A percentile compares a stretch with the other conserved stretches of the same genome.
phyloP scores from a whole-genome alignment of 495 filamentous ascomycete genomes.

The Penicillium diatomitis region DNA sequence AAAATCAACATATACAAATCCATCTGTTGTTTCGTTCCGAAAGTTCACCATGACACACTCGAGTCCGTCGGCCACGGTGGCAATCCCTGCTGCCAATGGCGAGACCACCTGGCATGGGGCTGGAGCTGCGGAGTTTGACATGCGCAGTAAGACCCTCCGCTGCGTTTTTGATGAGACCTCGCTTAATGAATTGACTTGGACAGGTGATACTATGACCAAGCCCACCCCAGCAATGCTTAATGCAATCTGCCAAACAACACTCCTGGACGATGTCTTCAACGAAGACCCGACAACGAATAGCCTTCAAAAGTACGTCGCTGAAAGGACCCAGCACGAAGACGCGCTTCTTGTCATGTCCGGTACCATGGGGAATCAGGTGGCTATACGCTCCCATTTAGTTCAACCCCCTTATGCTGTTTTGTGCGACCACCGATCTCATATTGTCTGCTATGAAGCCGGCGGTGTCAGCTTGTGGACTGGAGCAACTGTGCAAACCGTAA shows the following conservation, averaged over 20 bases:
- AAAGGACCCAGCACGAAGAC: slow-evolving; percentile 61
- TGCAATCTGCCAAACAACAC: slow-evolving; percentile 46
- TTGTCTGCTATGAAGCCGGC: slow-evolving; percentile 41
- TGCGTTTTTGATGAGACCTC: slow-evolving; percentile 8
- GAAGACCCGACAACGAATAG: slow-evolving; percentile 72
- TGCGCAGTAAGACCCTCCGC: slow-evolving; percentile 30
- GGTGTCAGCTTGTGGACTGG: slow-evolving; percentile 39
- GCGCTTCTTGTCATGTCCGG: slow-evolving; percentile 71
- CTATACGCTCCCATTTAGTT: slow-evolving; percentile 36
- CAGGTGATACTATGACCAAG: slow-evolving; percentile 73
- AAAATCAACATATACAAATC: background rate
- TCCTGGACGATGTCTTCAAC: slow-evolving; percentile 76
- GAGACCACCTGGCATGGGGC: slow-evolving; percentile 45
- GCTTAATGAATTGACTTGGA: background rate
- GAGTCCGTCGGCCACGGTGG: slow-evolving; percentile 12
- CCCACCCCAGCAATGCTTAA: slow-evolving; percentile 74
- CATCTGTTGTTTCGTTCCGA: background rate
- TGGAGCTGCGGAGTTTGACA: slow-evolving; percentile 58
- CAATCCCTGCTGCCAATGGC: slow-evolving; percentile 6
- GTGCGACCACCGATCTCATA: slow-evolving; percentile 40
- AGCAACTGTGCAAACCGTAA: slow-evolving; percentile 30
- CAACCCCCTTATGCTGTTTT: slow-evolving; percentile 44
- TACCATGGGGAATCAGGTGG: slow-evolving; percentile 67
- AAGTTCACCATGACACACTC: slow-evolving; percentile 18
- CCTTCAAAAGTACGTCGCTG: slow-evolving; percentile 61